phyloP scores from a whole-genome alignment of 129 eudicot species.

The Rutidosis leptorrhynchoides region DNA sequence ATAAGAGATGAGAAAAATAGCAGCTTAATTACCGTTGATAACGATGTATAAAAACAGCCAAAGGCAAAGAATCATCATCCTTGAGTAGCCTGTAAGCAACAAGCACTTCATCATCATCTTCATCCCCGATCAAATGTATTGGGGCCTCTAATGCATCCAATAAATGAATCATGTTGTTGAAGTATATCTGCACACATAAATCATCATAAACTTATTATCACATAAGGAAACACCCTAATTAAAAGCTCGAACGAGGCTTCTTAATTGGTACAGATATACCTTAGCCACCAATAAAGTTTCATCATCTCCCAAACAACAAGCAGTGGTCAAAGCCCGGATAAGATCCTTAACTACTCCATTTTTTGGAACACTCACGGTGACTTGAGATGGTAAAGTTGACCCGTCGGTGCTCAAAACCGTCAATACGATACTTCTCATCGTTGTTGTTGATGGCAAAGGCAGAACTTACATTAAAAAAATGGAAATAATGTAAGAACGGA shows the following conservation, averaged over 20 bases:
- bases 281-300: conserved; percentile 73
- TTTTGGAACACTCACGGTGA: conserved; percentile 62
- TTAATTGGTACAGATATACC: conserved; percentile 55
- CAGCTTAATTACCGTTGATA: conserved; percentile 44
- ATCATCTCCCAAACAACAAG: conserved; percentile 54
- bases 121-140: conserved; percentile 68
- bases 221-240: conserved; percentile 6
- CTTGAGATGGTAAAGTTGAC: conserved; percentile 48
- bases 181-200: conserved; percentile 55
- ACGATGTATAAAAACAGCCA: conserved; percentile 67
- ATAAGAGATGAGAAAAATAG: not conserved
- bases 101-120: conserved; percentile 61
- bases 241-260: not conserved
- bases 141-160: conserved; percentile 56
- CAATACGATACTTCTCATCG: conserved; percentile 76
- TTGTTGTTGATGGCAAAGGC: conserved; percentile 69
- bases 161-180: conserved; percentile 41
- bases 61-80: conserved; percentile 41
- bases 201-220: not conserved
- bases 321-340: conserved; percentile 55
- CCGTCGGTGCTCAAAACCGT: conserved; percentile 72
- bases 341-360: conserved; percentile 63
- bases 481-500: conserved; percentile 77
- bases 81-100: conserved; percentile 81
- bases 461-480: no score